Percentiles rank a stretch among this genome's conserved stretches.
These are phyloP conservation scores for Populus davidiana DNA, from an alignment of 345 rosid species.

Conservation along the genomic window DNA sequence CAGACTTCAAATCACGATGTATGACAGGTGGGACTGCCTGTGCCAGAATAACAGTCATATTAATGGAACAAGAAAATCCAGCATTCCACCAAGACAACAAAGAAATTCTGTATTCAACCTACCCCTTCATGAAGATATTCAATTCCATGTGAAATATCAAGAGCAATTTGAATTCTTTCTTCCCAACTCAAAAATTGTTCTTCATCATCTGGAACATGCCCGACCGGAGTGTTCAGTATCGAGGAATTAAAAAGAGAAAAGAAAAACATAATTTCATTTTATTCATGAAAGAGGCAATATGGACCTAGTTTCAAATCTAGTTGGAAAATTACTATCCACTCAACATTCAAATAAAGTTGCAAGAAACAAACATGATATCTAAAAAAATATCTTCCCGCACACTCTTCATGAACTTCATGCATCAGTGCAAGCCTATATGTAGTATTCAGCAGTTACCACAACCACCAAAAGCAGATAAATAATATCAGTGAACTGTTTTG, in stretches of 20 bases:
- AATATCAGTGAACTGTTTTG: too few species aligned
- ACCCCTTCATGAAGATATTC: constrained; percentile 97
- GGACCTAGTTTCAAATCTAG: not conserved
- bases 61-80: not conserved
- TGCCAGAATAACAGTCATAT: constrained; percentile 13
- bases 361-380: not conserved
- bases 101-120: constrained; percentile 13
- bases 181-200: constrained; percentile 60
- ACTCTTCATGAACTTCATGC: not conserved
- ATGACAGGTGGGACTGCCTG: constrained; percentile 95
- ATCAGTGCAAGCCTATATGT: not conserved
- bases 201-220: constrained; percentile 43
- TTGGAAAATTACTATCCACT: not conserved
- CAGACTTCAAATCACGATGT: constrained; percentile 95
- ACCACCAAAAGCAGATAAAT: not conserved
- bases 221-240: constrained; percentile 7
- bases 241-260: not conserved
- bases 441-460: not conserved
- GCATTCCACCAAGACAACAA: not conserved
- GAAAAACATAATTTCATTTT: not conserved
- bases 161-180: constrained; percentile 78
- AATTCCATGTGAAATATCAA: constrained; percentile 87
- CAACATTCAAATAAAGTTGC: not conserved
- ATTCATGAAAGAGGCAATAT: not conserved
- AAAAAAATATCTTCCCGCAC: too few species aligned